Percentiles rank a stretch among this genome's conserved stretches.
Conservation (phyloP, 2,329 filamentous ascomycete species). For the Immersiporthe knoxdaviesiana region DNA sequence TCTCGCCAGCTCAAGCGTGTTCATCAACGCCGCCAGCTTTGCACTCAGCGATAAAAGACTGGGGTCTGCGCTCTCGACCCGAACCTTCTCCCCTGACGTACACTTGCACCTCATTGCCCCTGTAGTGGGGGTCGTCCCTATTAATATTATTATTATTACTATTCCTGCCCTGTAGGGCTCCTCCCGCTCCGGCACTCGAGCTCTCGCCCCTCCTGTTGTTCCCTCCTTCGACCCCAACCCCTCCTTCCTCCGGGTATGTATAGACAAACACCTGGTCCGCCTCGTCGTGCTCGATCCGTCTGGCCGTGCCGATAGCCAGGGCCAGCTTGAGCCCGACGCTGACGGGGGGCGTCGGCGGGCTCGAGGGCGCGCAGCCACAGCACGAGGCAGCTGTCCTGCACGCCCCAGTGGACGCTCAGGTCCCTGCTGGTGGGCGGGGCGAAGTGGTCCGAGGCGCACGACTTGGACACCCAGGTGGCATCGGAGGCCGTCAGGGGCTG, state of each 20-base stretch:
- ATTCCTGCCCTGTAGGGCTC: background rate
- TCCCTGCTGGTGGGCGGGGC: conserved; percentile 53
- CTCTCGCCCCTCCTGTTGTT: conserved; percentile 3
- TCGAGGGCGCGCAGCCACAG: conserved; percentile 73
- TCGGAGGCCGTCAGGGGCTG: conserved; percentile 43
- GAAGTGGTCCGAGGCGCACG: conserved; percentile 50
- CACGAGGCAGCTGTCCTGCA: conserved; percentile 72
- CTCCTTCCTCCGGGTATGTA: conserved; percentile 24
- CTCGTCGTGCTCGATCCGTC: conserved; percentile 76
- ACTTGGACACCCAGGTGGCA: conserved; percentile 49
- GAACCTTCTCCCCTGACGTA: conserved; percentile 87
- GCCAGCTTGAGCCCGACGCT: conserved; percentile 69
- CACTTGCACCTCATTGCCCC: conserved; percentile 64
- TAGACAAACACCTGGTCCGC: conserved; percentile 76
- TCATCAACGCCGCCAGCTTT: conserved; percentile 78
- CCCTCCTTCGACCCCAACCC: background rate
- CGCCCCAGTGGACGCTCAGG: conserved; percentile 73
- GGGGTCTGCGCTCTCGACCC: conserved; percentile 87
- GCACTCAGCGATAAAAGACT: conserved; percentile 81
- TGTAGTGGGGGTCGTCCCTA: background rate
- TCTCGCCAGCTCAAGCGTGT: conserved; percentile 71
- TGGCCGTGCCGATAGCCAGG: conserved; percentile 67
- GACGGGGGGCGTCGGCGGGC: conserved; percentile 63
- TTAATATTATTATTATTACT: background rate
- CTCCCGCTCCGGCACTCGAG: conserved; percentile 33